phyloP scores from a whole-genome alignment of 805 yeast genomes.

The Lachancea cidri region DNA sequence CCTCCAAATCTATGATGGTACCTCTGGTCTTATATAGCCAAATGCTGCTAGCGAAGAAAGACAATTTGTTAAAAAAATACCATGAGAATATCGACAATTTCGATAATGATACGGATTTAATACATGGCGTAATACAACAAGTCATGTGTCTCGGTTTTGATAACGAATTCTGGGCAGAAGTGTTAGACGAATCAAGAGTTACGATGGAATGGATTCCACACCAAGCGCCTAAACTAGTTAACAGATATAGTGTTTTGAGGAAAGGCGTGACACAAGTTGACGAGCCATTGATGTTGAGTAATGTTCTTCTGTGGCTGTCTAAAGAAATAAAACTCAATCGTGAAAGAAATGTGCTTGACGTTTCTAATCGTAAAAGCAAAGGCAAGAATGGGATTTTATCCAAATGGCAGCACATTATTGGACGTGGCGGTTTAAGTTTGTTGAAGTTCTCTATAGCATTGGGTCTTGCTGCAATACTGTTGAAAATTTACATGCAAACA shows the following conservation, averaged over 20 bases:
- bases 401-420: slow-evolving; percentile 1
- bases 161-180: slow-evolving; percentile 17
- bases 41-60: slow-evolving; percentile 43
- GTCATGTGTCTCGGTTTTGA: slow-evolving; percentile 23
- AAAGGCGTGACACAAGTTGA: slow-evolving; percentile 21
- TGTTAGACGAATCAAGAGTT: slow-evolving; percentile 12
- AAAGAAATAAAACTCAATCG: slow-evolving; percentile 19
- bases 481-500: slow-evolving; percentile 7
- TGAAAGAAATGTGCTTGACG: slow-evolving; percentile 8
- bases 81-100: slow-evolving; percentile 19
- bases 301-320: slow-evolving; percentile 12
- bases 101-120: slow-evolving; percentile 32
- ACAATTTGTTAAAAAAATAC: slow-evolving; percentile 35
- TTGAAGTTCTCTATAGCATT: slow-evolving; percentile 4
- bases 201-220: slow-evolving; percentile 6
- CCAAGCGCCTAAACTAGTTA: slow-evolving; percentile 12
- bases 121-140: slow-evolving; percentile 40
- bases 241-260: slow-evolving; percentile 27
- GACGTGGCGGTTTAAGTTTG: neutral
- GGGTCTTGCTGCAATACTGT: slow-evolving; percentile 7
- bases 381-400: neutral
- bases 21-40: slow-evolving; percentile 60
- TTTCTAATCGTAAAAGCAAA: neutral
- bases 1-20: slow-evolving; percentile 48
- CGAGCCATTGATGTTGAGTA: slow-evolving; percentile 4